Conservation (phyloP, 169 alveolate genomes). For the Eimeria brunetti region DNA sequence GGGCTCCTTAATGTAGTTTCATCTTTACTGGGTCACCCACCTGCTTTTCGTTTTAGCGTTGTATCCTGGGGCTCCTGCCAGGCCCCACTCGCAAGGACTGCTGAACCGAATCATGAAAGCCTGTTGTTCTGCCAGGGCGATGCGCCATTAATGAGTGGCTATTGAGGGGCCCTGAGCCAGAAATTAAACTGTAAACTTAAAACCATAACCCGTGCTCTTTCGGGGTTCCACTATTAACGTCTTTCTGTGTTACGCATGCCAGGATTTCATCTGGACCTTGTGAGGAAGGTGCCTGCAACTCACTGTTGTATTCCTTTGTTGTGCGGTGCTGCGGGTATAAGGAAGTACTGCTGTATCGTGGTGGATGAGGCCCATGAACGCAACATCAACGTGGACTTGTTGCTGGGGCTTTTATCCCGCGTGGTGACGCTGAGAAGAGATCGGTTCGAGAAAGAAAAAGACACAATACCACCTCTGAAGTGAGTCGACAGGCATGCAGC, state of each 20-base stretch:
- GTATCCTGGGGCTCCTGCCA: neutral
- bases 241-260: neutral
- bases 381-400: constrained; percentile 98
- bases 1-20: neutral
- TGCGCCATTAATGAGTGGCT: neutral
- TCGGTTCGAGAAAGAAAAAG: constrained; percentile 77
- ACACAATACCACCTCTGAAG: constrained; percentile 83
- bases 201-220: too few relatives aligned
- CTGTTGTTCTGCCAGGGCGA: neutral
- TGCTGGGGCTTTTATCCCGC: constrained; percentile 98
- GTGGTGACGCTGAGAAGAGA: constrained; percentile 90
- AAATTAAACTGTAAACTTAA: too few relatives aligned
- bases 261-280: too few relatives aligned
- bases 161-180: neutral
- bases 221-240: too few relatives aligned
- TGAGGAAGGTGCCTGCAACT: too few relatives aligned
- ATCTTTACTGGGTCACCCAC: neutral
- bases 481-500: neutral
- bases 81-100: neutral
- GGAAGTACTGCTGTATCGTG: constrained; percentile 97
- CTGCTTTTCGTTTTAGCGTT: neutral
- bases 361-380: constrained; percentile 99
- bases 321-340: constrained; percentile 30
- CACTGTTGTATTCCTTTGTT: neutral
- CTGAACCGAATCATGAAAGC: neutral